A percentile compares a stretch with the other conserved stretches of the same genome.
Evolutionary conservation across 2,329 filamentous ascomycete genomes (phyloP).

Genomic region (Penicillium concentricum): DNA sequence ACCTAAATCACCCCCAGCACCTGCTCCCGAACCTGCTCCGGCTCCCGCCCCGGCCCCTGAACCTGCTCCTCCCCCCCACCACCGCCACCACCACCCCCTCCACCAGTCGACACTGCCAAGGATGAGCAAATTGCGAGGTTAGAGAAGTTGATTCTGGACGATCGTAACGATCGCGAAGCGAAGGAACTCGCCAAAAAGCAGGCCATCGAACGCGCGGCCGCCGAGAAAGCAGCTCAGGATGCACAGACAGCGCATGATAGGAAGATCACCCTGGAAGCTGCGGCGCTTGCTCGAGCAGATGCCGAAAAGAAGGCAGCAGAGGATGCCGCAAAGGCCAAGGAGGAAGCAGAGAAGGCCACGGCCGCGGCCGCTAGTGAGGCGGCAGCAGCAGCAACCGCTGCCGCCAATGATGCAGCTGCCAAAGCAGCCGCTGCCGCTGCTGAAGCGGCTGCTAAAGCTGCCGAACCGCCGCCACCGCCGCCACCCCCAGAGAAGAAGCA

Average conservation of each 20-base stretch:
- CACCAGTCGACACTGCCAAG: slow-evolving; percentile 51
- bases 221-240: slow-evolving; percentile 31
- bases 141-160: slow-evolving; percentile 55
- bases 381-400: slow-evolving; percentile 38
- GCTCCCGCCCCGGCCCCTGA: slow-evolving; percentile 8
- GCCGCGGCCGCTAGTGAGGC: slow-evolving; percentile 41
- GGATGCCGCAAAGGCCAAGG: slow-evolving; percentile 49
- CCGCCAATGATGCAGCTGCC: slow-evolving; percentile 38
- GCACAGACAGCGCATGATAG: slow-evolving; percentile 43
- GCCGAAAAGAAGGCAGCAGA: slow-evolving; percentile 48
- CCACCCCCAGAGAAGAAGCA: slow-evolving; percentile 61
- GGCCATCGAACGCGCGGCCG: slow-evolving; percentile 54
- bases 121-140: slow-evolving; percentile 61
- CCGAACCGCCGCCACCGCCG: slow-evolving; percentile 29
- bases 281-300: slow-evolving; percentile 50
- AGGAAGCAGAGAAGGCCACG: slow-evolving; percentile 45
- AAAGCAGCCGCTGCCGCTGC: slow-evolving; percentile 34
- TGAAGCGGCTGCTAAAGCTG: slow-evolving; percentile 33
- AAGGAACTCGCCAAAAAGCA: slow-evolving; percentile 40
- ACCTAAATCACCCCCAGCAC: slow-evolving; percentile 22
- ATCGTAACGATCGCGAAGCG: slow-evolving; percentile 43
- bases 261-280: slow-evolving; percentile 44
- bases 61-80: slow-evolving; percentile 3
- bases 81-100: slow-evolving; percentile 22
- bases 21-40: slow-evolving; percentile 7